Base-by-base conservation (phyloP, 768 basidiomycete species). In the Kwoniella sp. region DNA sequence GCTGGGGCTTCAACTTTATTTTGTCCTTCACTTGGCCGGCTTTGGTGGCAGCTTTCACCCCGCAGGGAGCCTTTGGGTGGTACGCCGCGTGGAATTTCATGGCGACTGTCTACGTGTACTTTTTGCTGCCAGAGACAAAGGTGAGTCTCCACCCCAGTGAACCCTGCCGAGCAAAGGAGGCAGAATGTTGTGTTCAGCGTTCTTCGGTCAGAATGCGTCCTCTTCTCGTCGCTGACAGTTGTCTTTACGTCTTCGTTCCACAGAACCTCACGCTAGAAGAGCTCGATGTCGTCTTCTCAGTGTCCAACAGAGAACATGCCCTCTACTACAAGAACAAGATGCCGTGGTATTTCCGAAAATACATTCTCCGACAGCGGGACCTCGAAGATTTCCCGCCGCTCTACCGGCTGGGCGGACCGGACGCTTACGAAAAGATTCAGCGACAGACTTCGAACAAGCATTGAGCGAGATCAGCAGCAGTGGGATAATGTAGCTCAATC, bases 51-150 rank as follows among this genome's bases (percentile, higher is more conserved):
- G 86, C 88, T 0, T 87, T 91, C 81, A 84, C 82, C 64, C 86
- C 87, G 1, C 86, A 87, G 67, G 90, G 89, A 51, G 90, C 89
- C 5, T 91, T 90, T 76, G 86, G 84, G 7, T 90, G 86, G 85
- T 90, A 89, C 64, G 78, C 79, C 11, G 76, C 70, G 17, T 55
- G 62, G 30, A 67, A 66, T 31, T 56, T 63, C 9, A 54, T 72
- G 38, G 68, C 73, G 1, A 69, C 75, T 37, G 58, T 75, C 53
- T 63, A 76, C 66, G 72, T 78, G 20, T 73, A 72, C 57, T 69
- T 77, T 55, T 65, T 75, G 25, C 65, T 80, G 2, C 75, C 74
- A 1, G 73, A 75, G 64, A 70, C 74, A 23, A 67, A 65, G 51
- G 52, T 53, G 61, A 63, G 61, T 55, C 4, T 9, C 34, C 7